Evolutionary conservation across 805 yeast species (phyloP), one percentile per base, ranked within the genome.

Genomic region (Candida pini): DNA sequence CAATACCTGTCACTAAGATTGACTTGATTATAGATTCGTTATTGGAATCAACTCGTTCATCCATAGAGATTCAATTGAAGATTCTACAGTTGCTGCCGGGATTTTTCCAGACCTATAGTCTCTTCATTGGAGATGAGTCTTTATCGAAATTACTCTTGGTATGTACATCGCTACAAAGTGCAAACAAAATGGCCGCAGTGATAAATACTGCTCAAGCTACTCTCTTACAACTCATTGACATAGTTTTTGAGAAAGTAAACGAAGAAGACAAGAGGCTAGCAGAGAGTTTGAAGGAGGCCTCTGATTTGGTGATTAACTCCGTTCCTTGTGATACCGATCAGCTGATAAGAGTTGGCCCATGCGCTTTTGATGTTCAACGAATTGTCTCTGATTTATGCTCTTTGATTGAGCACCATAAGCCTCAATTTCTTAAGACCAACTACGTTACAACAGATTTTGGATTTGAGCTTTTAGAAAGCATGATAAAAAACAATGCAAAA

Each of bases 141-240:
- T 64, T 88, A 23, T 64, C 78, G 6, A 73, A 73, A 41, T 57
- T 86, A 9, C 60, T 90, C 15, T 62, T 66, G 16, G 76, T 90
- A 2, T 85, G 95, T 52, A 71, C 92, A 0, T 70, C 76, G 22
- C 66, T 92, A 32, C 88, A 85, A 37, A 63, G 76, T 10, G 69
- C 77, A 10, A 81, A 76, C 41, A 81, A 83, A 47, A 71, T 79
- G 5, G 75, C 82, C 0, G 84, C 85, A 47, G 95, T 92, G 5
- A 69, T 76, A 10, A 89, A 88, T 49, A 85, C 97, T 0, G 96
- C 97, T 0, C 78, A 86, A 32, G 98, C 97, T 2, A 87, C 97
- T 3, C 69, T 88, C 30, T 94, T 88, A 43, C 97, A 92, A 54
- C 61, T 92, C 28, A 70, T 88, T 29, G 76, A 82, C 24, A 75